Percentiles rank a stretch among this genome's conserved stretches.
Evolutionary conservation across 1,284 basidiomycete genomes (phyloP).

Genomic region (Filobasidium uniguttulatum): DNA sequence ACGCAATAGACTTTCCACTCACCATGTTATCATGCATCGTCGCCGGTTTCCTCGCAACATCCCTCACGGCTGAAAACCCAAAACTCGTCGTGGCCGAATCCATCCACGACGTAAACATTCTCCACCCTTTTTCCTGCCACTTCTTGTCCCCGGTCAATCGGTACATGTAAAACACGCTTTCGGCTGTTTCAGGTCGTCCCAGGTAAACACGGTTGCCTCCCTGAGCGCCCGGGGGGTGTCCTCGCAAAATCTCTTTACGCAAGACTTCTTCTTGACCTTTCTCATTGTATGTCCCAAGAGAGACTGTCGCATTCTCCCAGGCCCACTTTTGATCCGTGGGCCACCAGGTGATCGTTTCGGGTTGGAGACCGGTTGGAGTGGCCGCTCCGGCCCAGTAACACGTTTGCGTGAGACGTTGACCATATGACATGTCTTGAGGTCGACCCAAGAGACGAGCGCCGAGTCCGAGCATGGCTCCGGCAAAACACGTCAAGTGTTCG

Average conservation of each 20-base stretch:
- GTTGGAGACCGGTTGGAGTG: slow-evolving; percentile 36
- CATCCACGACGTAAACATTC: slow-evolving; percentile 46
- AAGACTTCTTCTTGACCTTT: slow-evolving; percentile 21
- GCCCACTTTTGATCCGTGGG: slow-evolving; percentile 18
- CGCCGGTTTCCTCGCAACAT: slow-evolving; percentile 35
- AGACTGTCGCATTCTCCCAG: slow-evolving; percentile 24
- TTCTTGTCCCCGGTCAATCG: slow-evolving; percentile 43
- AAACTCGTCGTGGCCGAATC: slow-evolving; percentile 30
- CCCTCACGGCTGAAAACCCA: slow-evolving; percentile 36
- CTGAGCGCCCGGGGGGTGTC: slow-evolving; percentile 26
- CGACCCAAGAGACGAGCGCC: slow-evolving; percentile 40
- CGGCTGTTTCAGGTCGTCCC: slow-evolving; percentile 45
- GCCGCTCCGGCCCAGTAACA: slow-evolving; percentile 41
- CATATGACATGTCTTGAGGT: slow-evolving; percentile 35
- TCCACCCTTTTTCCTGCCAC: slow-evolving; percentile 47
- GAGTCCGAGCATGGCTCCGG: slow-evolving; percentile 44
- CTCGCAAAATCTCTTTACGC: slow-evolving; percentile 28
- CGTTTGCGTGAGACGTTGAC: slow-evolving; percentile 38
- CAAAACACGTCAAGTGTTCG: slow-evolving; percentile 38
- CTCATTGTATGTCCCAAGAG: slow-evolving; percentile 17
- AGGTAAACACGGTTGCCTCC: slow-evolving; percentile 25
- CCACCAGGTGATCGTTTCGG: slow-evolving; percentile 35
- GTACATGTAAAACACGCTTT: slow-evolving; percentile 43
- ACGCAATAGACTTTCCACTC: slow-evolving; percentile 3
- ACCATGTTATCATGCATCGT: slow-evolving; percentile 24